Base-by-base conservation (phyloP, 1,139 yeast genomes). In the Geotrichum restrictum region DNA sequence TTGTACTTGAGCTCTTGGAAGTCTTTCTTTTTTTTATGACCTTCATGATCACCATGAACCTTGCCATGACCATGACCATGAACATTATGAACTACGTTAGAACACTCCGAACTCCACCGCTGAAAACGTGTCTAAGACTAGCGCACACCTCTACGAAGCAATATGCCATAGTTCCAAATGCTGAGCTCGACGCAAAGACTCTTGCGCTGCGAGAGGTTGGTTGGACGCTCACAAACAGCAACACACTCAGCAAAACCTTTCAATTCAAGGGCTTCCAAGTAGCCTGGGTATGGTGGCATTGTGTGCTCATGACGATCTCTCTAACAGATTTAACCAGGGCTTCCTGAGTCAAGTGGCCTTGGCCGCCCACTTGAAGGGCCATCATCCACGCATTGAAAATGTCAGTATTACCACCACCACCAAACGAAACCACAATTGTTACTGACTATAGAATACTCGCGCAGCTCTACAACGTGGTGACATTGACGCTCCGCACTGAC, bases 331-430 rank as follows among this genome's bases (percentile, higher is more conserved):
- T 4, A 43, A 38, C 24, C 62, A 66, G 71, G 74, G 75, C 4
- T 85, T 85, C 62, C 69, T 88, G 24, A 82, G 80, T 29, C 75
- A 76, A 52, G 78, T 86, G 1, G 81, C 89, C 1, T 69, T 79
- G 69, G 70, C 80, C 45, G 77, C 88, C 0, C 86, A 85, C 62
- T 61, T 71, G 1, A 68, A 73, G 62, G 83, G 81, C 27, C 95
- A 88, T 62, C 96, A 88, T 64, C 95, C 95, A 3, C 49, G 51
- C 11, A 63, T 63, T 19, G 59, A 55, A 42, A 63, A 60, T 38
- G 60, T 60, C 51, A 46, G 63, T 56, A 4, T 8, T 13, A 16
- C 34, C 27, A n/a, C 24, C n/a, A 8, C 37, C 21, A 11, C 16
- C 24, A 44, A 19, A 11, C 19, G n/a, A n/a, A n/a, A n/a, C n/a